phyloP scores from a whole-genome alignment of 2,329 filamentous ascomycete genomes.

The Ceratocystis alfenasii region DNA sequence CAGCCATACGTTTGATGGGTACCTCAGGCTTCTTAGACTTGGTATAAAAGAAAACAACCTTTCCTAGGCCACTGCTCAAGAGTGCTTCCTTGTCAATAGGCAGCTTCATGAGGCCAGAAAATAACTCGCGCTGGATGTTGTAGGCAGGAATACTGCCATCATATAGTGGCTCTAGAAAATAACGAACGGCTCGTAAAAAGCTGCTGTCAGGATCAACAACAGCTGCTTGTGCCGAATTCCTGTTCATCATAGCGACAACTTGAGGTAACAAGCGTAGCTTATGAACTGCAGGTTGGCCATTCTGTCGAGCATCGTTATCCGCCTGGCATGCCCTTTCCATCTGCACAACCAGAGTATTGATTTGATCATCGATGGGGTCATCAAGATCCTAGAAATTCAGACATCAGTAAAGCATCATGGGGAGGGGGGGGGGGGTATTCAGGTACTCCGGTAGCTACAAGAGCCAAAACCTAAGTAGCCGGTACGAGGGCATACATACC shows the following conservation, averaged over 20 bases:
- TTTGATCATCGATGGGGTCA: slow-evolving; percentile 77
- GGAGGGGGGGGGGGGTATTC: not conserved
- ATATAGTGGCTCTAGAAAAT: slow-evolving; percentile 90
- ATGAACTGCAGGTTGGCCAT: slow-evolving; percentile 70
- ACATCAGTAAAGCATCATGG: not conserved
- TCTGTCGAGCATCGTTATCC: slow-evolving; percentile 70
- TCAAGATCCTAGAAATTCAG: slow-evolving; percentile 60
- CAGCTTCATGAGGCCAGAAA: slow-evolving; percentile 64
- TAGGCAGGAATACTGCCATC: slow-evolving; percentile 92
- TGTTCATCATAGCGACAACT: slow-evolving; percentile 77
- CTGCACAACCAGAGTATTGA: slow-evolving; percentile 71
- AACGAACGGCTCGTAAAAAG: slow-evolving; percentile 85
- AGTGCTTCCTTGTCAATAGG: slow-evolving; percentile 86
- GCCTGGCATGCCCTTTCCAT: slow-evolving; percentile 86
- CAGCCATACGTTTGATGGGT: slow-evolving; percentile 83
- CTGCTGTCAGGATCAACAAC: slow-evolving; percentile 92
- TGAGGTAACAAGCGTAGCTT: slow-evolving; percentile 91
- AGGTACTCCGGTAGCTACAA: not conserved
- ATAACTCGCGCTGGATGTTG: slow-evolving; percentile 92
- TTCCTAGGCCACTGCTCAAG: slow-evolving; percentile 84
- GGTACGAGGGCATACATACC: slow-evolving; percentile 10
- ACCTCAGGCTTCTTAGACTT: slow-evolving; percentile 83
- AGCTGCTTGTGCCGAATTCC: slow-evolving; percentile 71
- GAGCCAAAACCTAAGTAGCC: not conserved
- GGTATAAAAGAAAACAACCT: slow-evolving; percentile 93